These are phyloP conservation scores for Fraxinus anomala DNA, from an alignment of 257 asterid genomes.

Conservation along the genomic window DNA sequence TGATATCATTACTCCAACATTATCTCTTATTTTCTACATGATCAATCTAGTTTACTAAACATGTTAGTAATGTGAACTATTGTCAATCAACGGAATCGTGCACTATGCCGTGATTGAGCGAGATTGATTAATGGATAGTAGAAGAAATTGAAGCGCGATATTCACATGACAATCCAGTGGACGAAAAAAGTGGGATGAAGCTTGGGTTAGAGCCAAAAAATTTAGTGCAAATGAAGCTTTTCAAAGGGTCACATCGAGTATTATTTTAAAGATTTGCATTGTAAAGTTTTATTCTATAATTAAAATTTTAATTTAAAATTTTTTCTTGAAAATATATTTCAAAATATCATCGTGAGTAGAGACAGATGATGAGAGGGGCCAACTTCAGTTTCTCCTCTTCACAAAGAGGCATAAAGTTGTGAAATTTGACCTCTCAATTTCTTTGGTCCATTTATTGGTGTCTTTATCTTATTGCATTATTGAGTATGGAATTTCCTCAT, in stretches of 20 bases:
- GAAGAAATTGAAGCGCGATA: neutral
- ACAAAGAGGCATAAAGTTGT: neutral
- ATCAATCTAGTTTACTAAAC: too few species aligned
- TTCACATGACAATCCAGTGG: constrained; percentile 31
- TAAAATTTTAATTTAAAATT: neutral
- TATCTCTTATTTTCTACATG: too few species aligned
- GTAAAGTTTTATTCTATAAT: neutral
- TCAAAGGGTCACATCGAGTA: neutral
- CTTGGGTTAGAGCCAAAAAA: constrained; percentile 23
- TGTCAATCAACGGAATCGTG: too few species aligned
- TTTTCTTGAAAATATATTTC: too few species aligned
- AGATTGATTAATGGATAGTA: too few species aligned
- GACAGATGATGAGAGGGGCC: neutral
- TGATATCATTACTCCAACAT: too few species aligned
- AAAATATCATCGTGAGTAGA: too few species aligned
- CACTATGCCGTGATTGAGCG: too few species aligned
- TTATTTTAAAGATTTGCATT: neutral
- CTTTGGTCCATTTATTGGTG: neutral
- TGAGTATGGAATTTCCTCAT: neutral
- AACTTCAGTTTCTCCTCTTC: neutral
- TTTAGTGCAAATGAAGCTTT: constrained; percentile 31
- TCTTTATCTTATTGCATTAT: neutral
- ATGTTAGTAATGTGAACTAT: too few species aligned
- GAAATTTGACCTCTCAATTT: neutral
- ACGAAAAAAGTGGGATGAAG: neutral